These are phyloP conservation scores for Cordyceps fumosorosea DNA, from an alignment of 2,329 filamentous ascomycete genomes.

Conservation along the genomic window DNA sequence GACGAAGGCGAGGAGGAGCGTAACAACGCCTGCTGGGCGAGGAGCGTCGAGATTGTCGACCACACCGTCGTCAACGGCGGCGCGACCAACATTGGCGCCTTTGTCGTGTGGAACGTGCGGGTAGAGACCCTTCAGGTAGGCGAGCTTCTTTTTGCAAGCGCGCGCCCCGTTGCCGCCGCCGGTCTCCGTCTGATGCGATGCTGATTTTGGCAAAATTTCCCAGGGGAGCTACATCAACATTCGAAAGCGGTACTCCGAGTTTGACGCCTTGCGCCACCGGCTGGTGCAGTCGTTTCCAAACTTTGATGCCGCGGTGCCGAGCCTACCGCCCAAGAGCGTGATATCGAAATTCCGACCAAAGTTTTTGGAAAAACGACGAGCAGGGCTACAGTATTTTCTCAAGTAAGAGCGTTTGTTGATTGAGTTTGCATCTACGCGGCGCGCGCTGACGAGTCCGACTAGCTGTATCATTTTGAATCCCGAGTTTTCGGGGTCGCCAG, in stretches of 20 bases:
- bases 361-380: constrained; percentile 79
- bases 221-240: constrained; percentile 57
- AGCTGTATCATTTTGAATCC: constrained; percentile 18
- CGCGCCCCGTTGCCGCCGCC: neutral
- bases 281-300: constrained; percentile 77
- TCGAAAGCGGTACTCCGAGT: constrained; percentile 82
- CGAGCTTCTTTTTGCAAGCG: constrained; percentile 17
- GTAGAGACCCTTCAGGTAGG: constrained; percentile 79
- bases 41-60: constrained; percentile 53
- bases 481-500: constrained; percentile 20
- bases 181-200: neutral
- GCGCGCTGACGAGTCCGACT: constrained; percentile 13
- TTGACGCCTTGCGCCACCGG: constrained; percentile 70
- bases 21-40: constrained; percentile 58
- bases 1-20: constrained; percentile 39
- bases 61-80: constrained; percentile 51
- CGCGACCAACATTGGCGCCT: constrained; percentile 64
- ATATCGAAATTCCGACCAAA: constrained; percentile 77
- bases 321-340: constrained; percentile 83
- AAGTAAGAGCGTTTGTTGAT: constrained; percentile 53
- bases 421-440: neutral
- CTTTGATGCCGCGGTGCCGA: constrained; percentile 79
- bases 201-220: constrained; percentile 16
- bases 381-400: constrained; percentile 84
- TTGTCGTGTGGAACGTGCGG: constrained; percentile 88